Evolutionary conservation across 2,329 filamentous ascomycete genomes (phyloP).

Genomic region (Grosmannia serpens): DNA sequence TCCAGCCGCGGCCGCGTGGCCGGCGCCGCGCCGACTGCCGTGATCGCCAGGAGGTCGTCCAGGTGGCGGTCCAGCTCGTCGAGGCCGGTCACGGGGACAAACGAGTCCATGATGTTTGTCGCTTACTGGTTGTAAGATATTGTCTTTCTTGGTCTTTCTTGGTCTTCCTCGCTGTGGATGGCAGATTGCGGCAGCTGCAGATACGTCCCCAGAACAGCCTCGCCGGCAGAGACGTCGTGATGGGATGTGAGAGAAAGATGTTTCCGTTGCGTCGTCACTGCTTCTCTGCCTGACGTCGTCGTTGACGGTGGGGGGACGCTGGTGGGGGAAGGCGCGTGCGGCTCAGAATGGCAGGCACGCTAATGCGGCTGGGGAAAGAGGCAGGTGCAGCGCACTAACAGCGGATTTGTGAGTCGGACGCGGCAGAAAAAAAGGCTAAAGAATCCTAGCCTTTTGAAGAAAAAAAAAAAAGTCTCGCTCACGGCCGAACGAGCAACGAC

Average conservation of each 20-base stretch:
- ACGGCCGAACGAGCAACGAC: background rate
- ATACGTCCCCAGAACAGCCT: background rate
- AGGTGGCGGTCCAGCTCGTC: conserved; percentile 44
- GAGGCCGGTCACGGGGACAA: conserved; percentile 36
- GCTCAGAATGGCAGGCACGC: background rate
- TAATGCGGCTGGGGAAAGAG: background rate
- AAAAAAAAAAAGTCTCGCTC: background rate
- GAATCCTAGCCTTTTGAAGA: background rate
- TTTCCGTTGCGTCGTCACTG: background rate
- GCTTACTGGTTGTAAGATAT: too few relatives aligned
- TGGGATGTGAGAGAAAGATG: background rate
- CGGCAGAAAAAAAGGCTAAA: background rate
- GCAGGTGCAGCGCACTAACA: background rate
- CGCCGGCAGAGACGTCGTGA: background rate
- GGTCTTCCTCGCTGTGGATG: too few relatives aligned
- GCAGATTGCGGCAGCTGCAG: too few relatives aligned
- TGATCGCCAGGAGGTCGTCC: conserved; percentile 27
- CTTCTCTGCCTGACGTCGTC: background rate
- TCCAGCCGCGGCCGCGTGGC: conserved; percentile 28
- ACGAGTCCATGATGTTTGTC: conserved; percentile 19
- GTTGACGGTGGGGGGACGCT: too few relatives aligned
- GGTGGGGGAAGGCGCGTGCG: too few relatives aligned
- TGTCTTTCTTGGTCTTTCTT: background rate
- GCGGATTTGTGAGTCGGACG: background rate
- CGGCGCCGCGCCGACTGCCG: background rate